Conservation (phyloP, 2,329 filamentous ascomycete species). For the Colletotrichum coccodes region DNA sequence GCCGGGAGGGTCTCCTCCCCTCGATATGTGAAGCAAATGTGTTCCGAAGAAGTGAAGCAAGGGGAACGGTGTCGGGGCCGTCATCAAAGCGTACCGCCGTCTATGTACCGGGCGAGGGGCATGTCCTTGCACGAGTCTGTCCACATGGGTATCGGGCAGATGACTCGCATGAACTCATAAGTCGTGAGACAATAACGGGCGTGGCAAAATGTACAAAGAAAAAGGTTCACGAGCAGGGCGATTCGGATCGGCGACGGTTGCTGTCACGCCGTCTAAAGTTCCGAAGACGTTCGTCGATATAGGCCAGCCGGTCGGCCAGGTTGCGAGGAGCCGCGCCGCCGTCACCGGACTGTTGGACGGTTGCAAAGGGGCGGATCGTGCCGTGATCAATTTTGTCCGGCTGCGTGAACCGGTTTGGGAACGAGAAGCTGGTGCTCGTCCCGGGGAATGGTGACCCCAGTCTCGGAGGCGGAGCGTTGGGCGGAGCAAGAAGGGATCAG, state of each 20-base stretch:
- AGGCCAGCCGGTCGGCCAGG: conserved; percentile 63
- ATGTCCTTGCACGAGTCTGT: conserved; percentile 29
- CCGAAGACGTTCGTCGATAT: conserved; percentile 67
- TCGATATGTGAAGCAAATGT: conserved; percentile 33
- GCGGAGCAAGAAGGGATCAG: conserved; percentile 34
- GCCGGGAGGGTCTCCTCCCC: conserved; percentile 3
- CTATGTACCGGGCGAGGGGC: conserved; percentile 29
- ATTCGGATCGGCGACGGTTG: conserved; percentile 57
- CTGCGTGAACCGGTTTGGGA: conserved; percentile 66
- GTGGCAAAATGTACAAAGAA: conserved; percentile 37
- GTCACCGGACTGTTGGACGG: conserved; percentile 60
- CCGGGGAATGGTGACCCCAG: conserved; percentile 70
- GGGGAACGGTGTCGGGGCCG: background rate
- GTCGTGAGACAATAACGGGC: conserved; percentile 30
- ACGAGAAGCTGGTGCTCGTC: conserved; percentile 63
- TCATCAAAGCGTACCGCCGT: conserved; percentile 32
- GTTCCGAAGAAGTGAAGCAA: conserved; percentile 25
- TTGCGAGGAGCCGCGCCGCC: conserved; percentile 50
- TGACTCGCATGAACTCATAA: conserved; percentile 30
- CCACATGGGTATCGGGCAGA: conserved; percentile 28
- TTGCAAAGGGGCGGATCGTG: conserved; percentile 64
- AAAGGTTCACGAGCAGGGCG: conserved; percentile 52
- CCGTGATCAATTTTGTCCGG: conserved; percentile 56
- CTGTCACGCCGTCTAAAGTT: conserved; percentile 59
- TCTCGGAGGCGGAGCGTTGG: conserved; percentile 54